Conservation (phyloP, 805 yeast species). For the Teunomyces tritomae region DNA sequence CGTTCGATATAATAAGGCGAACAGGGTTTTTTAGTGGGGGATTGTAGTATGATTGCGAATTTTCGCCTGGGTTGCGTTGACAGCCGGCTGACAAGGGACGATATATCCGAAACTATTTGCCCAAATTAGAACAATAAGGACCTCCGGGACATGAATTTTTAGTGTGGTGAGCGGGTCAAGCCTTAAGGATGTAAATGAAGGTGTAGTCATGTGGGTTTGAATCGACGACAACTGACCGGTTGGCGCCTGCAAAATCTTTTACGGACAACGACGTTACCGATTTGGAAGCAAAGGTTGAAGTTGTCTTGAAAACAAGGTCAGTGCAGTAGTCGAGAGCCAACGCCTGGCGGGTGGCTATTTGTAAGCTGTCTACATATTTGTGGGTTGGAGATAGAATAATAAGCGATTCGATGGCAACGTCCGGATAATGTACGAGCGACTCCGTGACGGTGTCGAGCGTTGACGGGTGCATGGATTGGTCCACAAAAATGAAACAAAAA, state of each 20-base stretch:
- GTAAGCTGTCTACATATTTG: not conserved
- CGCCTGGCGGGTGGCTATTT: not conserved
- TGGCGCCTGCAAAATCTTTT: not conserved
- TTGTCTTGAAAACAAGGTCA: not conserved
- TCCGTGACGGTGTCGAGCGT: not conserved
- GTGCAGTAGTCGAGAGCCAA: not conserved
- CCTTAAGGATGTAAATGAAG: conserved; percentile 1
- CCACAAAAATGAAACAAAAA: too few species aligned
- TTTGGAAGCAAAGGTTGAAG: not conserved
- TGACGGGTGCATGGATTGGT: not conserved
- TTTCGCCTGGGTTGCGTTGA: not conserved
- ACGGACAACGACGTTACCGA: not conserved
- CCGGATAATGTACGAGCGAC: not conserved
- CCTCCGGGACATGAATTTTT: too few species aligned
- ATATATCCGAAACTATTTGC: not conserved
- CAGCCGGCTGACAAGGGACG: not conserved
- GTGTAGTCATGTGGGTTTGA: not conserved
- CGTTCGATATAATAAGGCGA: too few species aligned
- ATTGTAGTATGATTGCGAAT: not conserved
- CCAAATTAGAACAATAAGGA: not conserved
- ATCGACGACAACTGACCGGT: not conserved
- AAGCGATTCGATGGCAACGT: not conserved
- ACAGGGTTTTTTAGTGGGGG: too few species aligned
- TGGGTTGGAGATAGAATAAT: not conserved
- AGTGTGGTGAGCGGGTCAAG: not conserved